Evolutionary conservation across 2,329 filamentous ascomycete species (phyloP).

Genomic region (Cladosporium oxysporum): DNA sequence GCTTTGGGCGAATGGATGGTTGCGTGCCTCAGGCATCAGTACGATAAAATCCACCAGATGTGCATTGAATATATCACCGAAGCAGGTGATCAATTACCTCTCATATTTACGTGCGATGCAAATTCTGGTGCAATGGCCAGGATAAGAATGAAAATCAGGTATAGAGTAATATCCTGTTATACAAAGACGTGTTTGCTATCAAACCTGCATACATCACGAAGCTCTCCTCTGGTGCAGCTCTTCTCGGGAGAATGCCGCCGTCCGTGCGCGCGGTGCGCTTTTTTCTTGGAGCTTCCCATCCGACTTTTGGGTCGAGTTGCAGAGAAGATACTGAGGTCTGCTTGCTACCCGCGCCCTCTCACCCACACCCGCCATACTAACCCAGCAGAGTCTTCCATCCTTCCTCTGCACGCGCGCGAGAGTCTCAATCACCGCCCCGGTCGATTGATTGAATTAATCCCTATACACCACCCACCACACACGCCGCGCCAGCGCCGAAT

Average conservation of each 20-base stretch:
- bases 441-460: background rate
- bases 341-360: conserved; percentile 12
- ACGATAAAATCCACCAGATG: too few relatives aligned
- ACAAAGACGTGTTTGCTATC: too few relatives aligned
- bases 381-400: background rate
- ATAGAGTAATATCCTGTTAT: too few relatives aligned
- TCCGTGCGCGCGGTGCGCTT: background rate
- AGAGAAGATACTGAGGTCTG: conserved; percentile 7
- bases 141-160: too few relatives aligned
- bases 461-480: background rate
- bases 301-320: conserved; percentile 7
- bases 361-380: conserved; percentile 8
- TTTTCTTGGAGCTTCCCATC: conserved; percentile 10
- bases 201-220: background rate
- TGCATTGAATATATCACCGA: too few relatives aligned
- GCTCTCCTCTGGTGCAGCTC: background rate
- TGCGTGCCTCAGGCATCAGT: background rate
- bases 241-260: background rate
- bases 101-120: too few relatives aligned
- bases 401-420: conserved; percentile 8
- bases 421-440: conserved; percentile 10
- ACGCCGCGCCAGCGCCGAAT: conserved; percentile 9
- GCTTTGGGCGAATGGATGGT: background rate
- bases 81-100: too few relatives aligned
- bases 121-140: too few relatives aligned